A percentile compares a stretch with the other conserved stretches of the same genome.
Conservation (phyloP, 805 yeast species). For the Ogataea chonburiensis region DNA sequence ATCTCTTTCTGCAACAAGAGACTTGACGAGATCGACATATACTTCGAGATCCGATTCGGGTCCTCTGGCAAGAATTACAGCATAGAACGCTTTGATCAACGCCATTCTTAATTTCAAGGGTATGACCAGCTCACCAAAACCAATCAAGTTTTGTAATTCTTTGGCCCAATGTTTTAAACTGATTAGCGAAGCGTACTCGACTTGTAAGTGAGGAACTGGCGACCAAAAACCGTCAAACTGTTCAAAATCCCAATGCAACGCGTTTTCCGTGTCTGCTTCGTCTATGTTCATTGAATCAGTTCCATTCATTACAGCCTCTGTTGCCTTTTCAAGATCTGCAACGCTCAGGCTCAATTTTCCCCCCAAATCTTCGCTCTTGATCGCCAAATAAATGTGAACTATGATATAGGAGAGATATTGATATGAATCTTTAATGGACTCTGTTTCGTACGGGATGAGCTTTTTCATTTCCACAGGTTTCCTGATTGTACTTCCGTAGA, state of each 20-base stretch:
- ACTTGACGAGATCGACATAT: conserved; percentile 60
- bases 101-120: conserved; percentile 63
- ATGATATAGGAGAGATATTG: conserved; percentile 77
- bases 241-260: conserved; percentile 33
- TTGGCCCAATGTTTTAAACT: conserved; percentile 83
- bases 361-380: conserved; percentile 69
- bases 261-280: conserved; percentile 53
- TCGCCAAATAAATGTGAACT: conserved; percentile 74
- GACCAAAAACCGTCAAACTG: conserved; percentile 37
- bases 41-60: conserved; percentile 60
- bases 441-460: conserved; percentile 70
- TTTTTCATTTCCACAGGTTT: conserved; percentile 26
- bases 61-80: conserved; percentile 69
- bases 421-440: conserved; percentile 64
- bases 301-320: neutral
- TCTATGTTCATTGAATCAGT: conserved; percentile 35
- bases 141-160: conserved; percentile 74
- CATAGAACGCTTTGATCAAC: conserved; percentile 67
- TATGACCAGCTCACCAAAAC: conserved; percentile 74
- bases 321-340: conserved; percentile 55
- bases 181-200: conserved; percentile 70
- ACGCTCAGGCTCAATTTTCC: conserved; percentile 68
- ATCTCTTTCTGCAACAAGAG: conserved; percentile 49
- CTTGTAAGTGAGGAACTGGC: conserved; percentile 58
- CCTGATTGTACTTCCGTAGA: conserved; percentile 24